Base-by-base conservation (phyloP, 305 asterid species). In the Plantago rigida region DNA sequence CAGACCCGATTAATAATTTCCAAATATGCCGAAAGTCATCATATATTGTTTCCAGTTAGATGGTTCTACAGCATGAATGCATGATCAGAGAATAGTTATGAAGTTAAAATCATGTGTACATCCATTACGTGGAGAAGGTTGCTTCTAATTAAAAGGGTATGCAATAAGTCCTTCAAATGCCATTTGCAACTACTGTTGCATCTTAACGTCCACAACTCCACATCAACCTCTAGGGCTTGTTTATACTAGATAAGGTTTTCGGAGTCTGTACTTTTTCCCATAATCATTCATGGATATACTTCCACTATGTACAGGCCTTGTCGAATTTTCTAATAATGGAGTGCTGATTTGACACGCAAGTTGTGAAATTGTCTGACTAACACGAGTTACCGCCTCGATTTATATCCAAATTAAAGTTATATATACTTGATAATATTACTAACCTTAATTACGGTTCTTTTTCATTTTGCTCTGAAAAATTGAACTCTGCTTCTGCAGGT, bases 401-500 rank as follows among this genome's bases (percentile, higher is more conserved):
- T 36, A 5, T 9, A 36, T 36, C 7, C 42, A 36, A 36, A 6
- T 36, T 5, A 36, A 36, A 36, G 10, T 36, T 36, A 5, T 7
- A 36, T 36, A 36, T 0, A 36, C 7, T 7, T 36, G 42, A 36
- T 13, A 53, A 36, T 5, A 19, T 56, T 41, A 9, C 49, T 52
- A 24, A 65, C 17, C 56, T 59, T 47, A 17, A 24, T 3, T 15
- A 19, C 17, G 59, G 13, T 61, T 56, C 52, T 57, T 64, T 53
- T 45, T 13, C 42, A 71, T 60, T 15, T 8, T 39, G 44, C 28
- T 51, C 51, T 45, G 41, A 52, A 53, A 42, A 51, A 51, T 51
- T 47, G 49, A 56, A 58, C 62, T 73, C 45, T 63, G 48, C 68
- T 60, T 34, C 39, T 59, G 60, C 85, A 82, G 96, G 71, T 65